Percentiles rank a stretch among this genome's conserved stretches.
Conservation (phyloP, 257 asterid genomes). For the Leonotis leonurus region DNA sequence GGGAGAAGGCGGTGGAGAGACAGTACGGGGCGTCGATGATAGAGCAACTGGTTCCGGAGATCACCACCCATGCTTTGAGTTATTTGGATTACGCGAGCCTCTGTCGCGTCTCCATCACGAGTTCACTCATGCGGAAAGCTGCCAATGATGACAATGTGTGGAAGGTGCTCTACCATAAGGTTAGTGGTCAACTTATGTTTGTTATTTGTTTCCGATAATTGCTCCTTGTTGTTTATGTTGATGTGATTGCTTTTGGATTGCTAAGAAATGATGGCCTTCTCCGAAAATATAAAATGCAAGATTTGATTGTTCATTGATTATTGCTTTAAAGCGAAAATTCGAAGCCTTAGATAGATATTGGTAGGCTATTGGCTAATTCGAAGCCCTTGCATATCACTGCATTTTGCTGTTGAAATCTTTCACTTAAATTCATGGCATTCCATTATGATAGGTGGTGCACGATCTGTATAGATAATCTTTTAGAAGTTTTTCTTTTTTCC, state of each 20-base stretch:
- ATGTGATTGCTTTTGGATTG: neutral
- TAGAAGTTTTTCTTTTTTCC: neutral
- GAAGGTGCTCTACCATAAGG: slow-evolving; percentile 95
- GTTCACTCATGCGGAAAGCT: slow-evolving; percentile 88
- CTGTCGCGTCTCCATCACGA: slow-evolving; percentile 94
- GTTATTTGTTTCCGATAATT: neutral
- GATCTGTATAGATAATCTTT: neutral
- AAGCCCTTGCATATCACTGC: neutral
- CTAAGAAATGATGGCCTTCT: slow-evolving; percentile 4
- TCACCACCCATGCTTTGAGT: slow-evolving; percentile 89
- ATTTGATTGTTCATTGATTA: neutral
- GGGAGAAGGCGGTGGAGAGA: slow-evolving; percentile 50
- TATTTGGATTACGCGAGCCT: slow-evolving; percentile 92
- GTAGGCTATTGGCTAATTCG: neutral
- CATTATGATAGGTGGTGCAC: too few relatives aligned
- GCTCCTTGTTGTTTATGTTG: neutral
- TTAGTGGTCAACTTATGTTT: slow-evolving; percentile 2
- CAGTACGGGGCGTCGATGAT: slow-evolving; percentile 90
- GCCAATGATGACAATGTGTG: slow-evolving; percentile 97
- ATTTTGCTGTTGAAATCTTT: neutral
- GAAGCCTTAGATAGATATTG: too few relatives aligned
- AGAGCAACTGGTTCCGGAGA: slow-evolving; percentile 99
- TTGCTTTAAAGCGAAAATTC: neutral
- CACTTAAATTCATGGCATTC: neutral
- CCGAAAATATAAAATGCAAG: neutral